Percentiles rank a stretch among this genome's conserved stretches.
Evolutionary conservation across 768 basidiomycete genomes (phyloP).

Genomic region (Leucogyrophana mollusca): DNA sequence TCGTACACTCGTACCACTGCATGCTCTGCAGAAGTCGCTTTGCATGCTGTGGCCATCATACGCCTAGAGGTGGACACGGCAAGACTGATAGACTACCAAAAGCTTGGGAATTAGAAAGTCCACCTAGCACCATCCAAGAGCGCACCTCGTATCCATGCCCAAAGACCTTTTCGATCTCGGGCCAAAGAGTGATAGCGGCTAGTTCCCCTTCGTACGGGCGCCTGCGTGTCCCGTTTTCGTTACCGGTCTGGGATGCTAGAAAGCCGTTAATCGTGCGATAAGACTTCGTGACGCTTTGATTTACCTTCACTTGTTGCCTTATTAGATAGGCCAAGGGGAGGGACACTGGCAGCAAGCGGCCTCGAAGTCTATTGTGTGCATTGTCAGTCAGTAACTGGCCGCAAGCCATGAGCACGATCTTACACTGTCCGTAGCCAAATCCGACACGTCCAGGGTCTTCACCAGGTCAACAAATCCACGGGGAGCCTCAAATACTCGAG

Average conservation of each 20-base stretch:
- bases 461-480: slow-evolving; percentile 69
- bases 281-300: too few species aligned
- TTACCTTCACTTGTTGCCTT: slow-evolving; percentile 78
- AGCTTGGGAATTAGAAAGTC: neutral
- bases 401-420: slow-evolving; percentile 6
- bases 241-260: slow-evolving; percentile 16
- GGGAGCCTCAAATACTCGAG: slow-evolving; percentile 91
- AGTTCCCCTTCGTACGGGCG: slow-evolving; percentile 92
- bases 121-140: neutral
- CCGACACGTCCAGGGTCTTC: slow-evolving; percentile 47
- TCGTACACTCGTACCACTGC: slow-evolving; percentile 86
- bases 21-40: slow-evolving; percentile 83
- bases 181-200: slow-evolving; percentile 88
- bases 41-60: slow-evolving; percentile 88
- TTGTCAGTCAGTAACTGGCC: neutral
- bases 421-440: slow-evolving; percentile 53
- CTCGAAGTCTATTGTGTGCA: slow-evolving; percentile 37
- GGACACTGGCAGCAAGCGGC: slow-evolving; percentile 83
- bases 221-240: slow-evolving; percentile 19
- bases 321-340: slow-evolving; percentile 92
- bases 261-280: too few species aligned
- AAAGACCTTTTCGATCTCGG: slow-evolving; percentile 94
- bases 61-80: slow-evolving; percentile 68
- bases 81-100: slow-evolving; percentile 70
- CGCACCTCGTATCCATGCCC: slow-evolving; percentile 95